phyloP scores from a whole-genome alignment of 2,329 filamentous ascomycete genomes.

The Colletotrichum eleusines region DNA sequence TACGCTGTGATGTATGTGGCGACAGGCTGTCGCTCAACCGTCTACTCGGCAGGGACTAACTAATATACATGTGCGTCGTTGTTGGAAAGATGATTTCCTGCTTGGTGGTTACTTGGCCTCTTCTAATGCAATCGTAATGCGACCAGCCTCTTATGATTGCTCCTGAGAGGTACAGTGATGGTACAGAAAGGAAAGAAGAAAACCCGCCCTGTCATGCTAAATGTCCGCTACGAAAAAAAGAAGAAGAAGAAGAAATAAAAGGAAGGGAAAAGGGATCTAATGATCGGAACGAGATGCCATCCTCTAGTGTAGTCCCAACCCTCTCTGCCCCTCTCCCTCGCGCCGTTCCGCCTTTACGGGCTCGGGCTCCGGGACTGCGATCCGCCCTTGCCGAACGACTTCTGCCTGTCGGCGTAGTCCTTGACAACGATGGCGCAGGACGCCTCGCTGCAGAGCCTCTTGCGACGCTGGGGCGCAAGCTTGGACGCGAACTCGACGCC shows the following conservation, averaged over 20 bases:
- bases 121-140: slow-evolving; percentile 20
- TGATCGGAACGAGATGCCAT: background rate
- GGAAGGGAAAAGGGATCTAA: slow-evolving; percentile 12
- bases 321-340: background rate
- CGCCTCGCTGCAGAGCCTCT: slow-evolving; percentile 87
- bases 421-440: slow-evolving; percentile 84
- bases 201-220: slow-evolving; percentile 19
- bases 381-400: slow-evolving; percentile 63
- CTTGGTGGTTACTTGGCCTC: slow-evolving; percentile 8
- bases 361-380: slow-evolving; percentile 43
- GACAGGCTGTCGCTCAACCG: slow-evolving; percentile 1
- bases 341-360: slow-evolving; percentile 12
- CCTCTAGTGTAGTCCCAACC: background rate
- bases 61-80: slow-evolving; percentile 42
- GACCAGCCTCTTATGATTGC: slow-evolving; percentile 20
- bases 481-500: slow-evolving; percentile 91
- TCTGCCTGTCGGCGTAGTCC: slow-evolving; percentile 77
- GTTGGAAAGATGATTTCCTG: slow-evolving; percentile 11
- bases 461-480: slow-evolving; percentile 79
- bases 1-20: background rate
- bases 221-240: background rate
- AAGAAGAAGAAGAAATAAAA: background rate
- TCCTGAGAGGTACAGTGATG: slow-evolving; percentile 15
- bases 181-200: slow-evolving; percentile 38
- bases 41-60: slow-evolving; percentile 14